These are phyloP conservation scores for Coniella vitis DNA, from an alignment of 2,329 filamentous ascomycete genomes.

Conservation along the genomic window DNA sequence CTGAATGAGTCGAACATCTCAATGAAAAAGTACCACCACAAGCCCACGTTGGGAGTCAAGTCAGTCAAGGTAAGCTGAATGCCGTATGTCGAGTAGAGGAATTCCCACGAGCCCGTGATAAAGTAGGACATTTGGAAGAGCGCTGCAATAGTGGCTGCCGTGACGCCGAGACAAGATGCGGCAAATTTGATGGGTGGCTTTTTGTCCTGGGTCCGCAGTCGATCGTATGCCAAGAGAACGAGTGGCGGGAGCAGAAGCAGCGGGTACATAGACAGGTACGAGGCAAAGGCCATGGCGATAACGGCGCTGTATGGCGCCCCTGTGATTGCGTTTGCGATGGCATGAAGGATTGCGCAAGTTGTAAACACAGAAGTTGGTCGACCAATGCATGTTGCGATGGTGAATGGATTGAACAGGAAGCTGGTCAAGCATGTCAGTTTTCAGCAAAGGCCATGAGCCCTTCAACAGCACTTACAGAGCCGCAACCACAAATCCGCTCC, in stretches of 20 bases:
- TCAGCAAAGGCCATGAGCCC: conserved; percentile 6
- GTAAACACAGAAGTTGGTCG: conserved; percentile 86
- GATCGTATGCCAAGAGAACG: conserved; percentile 72
- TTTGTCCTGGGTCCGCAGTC: conserved; percentile 20
- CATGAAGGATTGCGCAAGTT: conserved; percentile 77
- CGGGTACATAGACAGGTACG: conserved; percentile 90
- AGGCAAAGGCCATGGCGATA: conserved; percentile 77
- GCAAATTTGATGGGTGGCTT: conserved; percentile 43
- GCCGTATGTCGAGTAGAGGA: conserved; percentile 82
- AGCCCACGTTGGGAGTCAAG: conserved; percentile 85
- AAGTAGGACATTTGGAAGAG: conserved; percentile 67
- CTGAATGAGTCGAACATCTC: conserved; percentile 99
- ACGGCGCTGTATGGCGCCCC: conserved; percentile 71
- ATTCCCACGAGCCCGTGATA: conserved; percentile 79
- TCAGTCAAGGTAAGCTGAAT: conserved; percentile 87
- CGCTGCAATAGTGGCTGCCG: conserved; percentile 47
- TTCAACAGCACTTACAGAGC: conserved; percentile 54
- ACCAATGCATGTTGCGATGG: conserved; percentile 82
- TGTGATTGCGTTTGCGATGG: conserved; percentile 71
- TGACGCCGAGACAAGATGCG: conserved; percentile 42
- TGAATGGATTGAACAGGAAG: conserved; percentile 93
- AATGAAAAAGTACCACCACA: conserved; percentile 99
- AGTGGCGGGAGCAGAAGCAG: conserved; percentile 79
- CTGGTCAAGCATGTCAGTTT: no score
- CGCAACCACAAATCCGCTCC: conserved; percentile 68